A percentile compares a stretch with the other conserved stretches of the same genome.
Conservation (phyloP, 73 alveolate genomes). For the Paramecium caudatum region DNA sequence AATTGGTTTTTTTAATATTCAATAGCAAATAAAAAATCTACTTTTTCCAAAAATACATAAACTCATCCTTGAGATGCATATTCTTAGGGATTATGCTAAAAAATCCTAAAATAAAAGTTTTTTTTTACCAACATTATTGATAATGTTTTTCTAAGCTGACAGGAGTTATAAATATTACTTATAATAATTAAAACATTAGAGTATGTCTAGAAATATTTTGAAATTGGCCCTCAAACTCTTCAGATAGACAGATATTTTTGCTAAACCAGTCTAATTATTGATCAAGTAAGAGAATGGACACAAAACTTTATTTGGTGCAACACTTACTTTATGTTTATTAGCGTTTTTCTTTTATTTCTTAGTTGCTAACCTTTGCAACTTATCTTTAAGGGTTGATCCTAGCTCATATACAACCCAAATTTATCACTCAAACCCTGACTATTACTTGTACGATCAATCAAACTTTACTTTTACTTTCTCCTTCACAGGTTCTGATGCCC, state of each 20-base stretch:
- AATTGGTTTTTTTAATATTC: too few relatives aligned
- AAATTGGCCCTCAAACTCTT: background rate
- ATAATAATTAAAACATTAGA: too few relatives aligned
- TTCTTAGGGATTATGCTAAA: too few relatives aligned
- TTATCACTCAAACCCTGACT: background rate
- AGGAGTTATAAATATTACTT: too few relatives aligned
- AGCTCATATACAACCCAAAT: background rate
- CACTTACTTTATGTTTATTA: background rate
- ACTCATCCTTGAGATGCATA: too few relatives aligned
- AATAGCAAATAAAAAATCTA: too few relatives aligned
- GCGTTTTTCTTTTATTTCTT: background rate
- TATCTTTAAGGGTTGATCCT: background rate
- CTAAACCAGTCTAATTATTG: slow-evolving; percentile 9
- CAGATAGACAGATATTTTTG: background rate
- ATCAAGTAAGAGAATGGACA: slow-evolving; percentile 14
- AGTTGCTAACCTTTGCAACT: background rate
- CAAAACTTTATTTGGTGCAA: slow-evolving; percentile 21
- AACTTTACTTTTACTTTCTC: slow-evolving; percentile 2
- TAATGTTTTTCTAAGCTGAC: too few relatives aligned
- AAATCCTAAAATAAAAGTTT: too few relatives aligned
- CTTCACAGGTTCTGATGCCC: background rate
- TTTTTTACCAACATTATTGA: too few relatives aligned
- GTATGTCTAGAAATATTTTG: background rate
- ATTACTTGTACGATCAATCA: too few relatives aligned
- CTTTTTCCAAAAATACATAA: too few relatives aligned